Evolutionary conservation across 1,284 basidiomycete species (phyloP), one percentile per base, ranked within the genome.

Genomic region (Cryptococcus jaspeensis): DNA sequence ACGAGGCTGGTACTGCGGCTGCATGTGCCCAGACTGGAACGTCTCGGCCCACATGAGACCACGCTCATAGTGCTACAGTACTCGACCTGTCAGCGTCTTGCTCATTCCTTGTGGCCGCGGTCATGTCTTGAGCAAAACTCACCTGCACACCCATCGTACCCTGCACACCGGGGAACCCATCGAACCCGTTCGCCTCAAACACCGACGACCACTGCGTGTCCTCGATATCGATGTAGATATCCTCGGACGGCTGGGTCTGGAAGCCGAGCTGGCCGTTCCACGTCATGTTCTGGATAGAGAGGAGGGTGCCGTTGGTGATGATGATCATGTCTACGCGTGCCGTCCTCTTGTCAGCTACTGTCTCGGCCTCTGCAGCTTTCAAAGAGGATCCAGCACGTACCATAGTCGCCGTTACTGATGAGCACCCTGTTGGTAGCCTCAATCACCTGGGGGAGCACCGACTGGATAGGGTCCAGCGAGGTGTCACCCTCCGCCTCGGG

Each of bases 341-440:
- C n/a, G 5, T 18, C 18, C 46, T 36, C 25, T 13, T 6, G 16
- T 8, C 22, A 38, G 43, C 15, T 40, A 35, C 53, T 43, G 9
- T 55, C 58, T 37, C 60, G 54, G 57, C 58, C 64, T 28, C 28
- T 32, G 28, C 28, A 32, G 28, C 28, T 37, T 13, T 22, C 9
- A 15, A 50, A 37, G 11, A 50, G 39, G 32, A 39, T n/a, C 11
- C 58, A 55, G n/a, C 53, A 61, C 44, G 59, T 48, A 41, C 66
- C 66, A 22, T 59, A 64, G 35, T 69, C 65, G 39, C 88, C 88
- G 59, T 90, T 87, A 5, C 84, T 80, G 55, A 90, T 84, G 13
- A 89, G 85, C 3, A 81, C 82, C 47, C 87, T 80, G 58, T 84
- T 79, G 71, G 81, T 89, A 78, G 86, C 87, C 75, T 89, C 87